Conservation (phyloP, 1,284 basidiomycete species). For the Irpex sp. region DNA sequence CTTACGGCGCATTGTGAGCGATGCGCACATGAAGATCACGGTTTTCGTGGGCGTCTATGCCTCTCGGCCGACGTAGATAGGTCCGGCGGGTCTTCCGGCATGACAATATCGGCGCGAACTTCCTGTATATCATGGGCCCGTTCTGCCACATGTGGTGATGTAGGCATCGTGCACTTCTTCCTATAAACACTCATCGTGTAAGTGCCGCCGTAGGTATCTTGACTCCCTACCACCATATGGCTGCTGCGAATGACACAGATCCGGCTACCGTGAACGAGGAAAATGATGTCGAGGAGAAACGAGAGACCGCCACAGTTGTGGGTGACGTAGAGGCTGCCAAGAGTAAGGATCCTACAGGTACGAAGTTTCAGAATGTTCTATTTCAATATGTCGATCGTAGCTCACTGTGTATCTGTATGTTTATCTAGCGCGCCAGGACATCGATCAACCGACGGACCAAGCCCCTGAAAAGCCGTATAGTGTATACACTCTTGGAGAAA, state of each 20-base stretch:
- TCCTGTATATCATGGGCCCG: background rate
- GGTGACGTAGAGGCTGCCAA: background rate
- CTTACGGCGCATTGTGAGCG: no score
- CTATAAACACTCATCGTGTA: background rate
- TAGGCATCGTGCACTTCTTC: background rate
- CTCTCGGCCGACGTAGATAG: background rate
- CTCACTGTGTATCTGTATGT: background rate
- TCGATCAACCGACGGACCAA: constrained; percentile 12
- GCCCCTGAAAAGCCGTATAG: constrained; percentile 41
- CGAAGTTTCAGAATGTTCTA: background rate
- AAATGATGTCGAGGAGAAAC: background rate
- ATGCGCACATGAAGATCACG: no score
- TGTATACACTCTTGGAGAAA: constrained; percentile 54
- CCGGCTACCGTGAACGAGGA: background rate
- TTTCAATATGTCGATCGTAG: background rate
- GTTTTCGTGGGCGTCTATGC: background rate
- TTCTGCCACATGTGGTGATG: background rate
- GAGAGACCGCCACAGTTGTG: background rate
- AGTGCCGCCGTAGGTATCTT: background rate
- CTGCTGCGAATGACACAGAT: background rate
- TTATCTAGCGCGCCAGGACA: background rate
- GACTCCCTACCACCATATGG: background rate
- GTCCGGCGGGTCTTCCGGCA: background rate
- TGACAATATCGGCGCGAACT: background rate
- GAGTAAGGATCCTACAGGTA: background rate